Evolutionary conservation across 352 stramenopile genomes (phyloP).

Genomic region (Pythium grandisporangium): DNA sequence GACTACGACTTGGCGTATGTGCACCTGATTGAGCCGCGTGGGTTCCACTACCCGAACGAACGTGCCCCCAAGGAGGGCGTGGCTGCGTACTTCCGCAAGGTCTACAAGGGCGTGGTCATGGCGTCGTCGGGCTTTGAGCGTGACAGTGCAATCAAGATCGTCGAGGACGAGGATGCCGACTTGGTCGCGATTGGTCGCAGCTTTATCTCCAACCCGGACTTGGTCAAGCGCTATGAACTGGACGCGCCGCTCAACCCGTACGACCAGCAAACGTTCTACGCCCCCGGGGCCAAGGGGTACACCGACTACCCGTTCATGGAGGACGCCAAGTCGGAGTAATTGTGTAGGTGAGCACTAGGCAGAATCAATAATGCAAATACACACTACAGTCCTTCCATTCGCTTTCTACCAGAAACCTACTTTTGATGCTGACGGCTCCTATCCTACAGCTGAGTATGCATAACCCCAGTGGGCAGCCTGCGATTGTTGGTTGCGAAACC

Average conservation of each 20-base stretch:
- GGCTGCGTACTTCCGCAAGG: slow-evolving; percentile 30
- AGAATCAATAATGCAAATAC: too few relatives aligned
- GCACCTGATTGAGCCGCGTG: slow-evolving; percentile 52
- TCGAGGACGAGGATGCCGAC: slow-evolving; percentile 44
- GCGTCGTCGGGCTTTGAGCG: slow-evolving; percentile 44
- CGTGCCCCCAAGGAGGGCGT: slow-evolving; percentile 15
- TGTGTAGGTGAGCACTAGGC: too few relatives aligned
- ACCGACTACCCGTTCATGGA: slow-evolving; percentile 14
- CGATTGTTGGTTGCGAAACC: too few relatives aligned
- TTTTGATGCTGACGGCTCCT: too few relatives aligned
- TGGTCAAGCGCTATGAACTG: slow-evolving; percentile 43
- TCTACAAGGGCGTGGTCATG: slow-evolving; percentile 58
- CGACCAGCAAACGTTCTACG: slow-evolving; percentile 21
- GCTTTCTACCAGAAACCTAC: too few relatives aligned
- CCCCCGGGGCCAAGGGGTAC: slow-evolving; percentile 13
- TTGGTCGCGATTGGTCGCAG: slow-evolving; percentile 52
- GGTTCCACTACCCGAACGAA: slow-evolving; percentile 20
- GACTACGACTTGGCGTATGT: slow-evolving; percentile 46
- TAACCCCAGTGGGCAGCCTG: too few relatives aligned
- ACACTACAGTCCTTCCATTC: too few relatives aligned
- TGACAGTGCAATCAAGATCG: slow-evolving; percentile 29
- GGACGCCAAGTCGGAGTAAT: too few relatives aligned
- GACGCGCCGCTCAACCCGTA: slow-evolving; percentile 14
- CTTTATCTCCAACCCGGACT: slow-evolving; percentile 74
- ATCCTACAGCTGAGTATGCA: too few relatives aligned